These are phyloP conservation scores for Hypomyces rosellus DNA, from an alignment of 2,329 filamentous ascomycete genomes.

Conservation along the genomic window DNA sequence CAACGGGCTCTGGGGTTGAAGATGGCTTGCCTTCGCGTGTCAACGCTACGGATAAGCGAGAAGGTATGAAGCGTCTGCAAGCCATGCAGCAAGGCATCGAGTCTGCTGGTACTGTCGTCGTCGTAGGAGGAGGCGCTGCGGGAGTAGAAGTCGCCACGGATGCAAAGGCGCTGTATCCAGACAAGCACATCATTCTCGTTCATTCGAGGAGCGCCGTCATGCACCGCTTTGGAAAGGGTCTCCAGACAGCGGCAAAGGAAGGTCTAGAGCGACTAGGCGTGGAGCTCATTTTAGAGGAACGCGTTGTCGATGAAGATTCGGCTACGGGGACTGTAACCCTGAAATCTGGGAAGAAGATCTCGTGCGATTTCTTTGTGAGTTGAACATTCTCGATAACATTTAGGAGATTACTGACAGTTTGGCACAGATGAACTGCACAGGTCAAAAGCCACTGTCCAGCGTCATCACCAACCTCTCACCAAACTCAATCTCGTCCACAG, in stretches of 20 bases:
- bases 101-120: constrained; percentile 36
- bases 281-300: constrained; percentile 45
- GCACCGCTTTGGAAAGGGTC: constrained; percentile 41
- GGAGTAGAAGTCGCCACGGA: constrained; percentile 57
- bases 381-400: not conserved
- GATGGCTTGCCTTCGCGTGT: constrained; percentile 44
- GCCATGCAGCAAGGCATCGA: constrained; percentile 41
- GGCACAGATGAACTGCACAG: constrained; percentile 50
- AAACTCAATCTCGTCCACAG: constrained; percentile 36
- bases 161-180: constrained; percentile 48
- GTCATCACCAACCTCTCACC: constrained; percentile 39
- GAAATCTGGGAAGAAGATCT: constrained; percentile 36
- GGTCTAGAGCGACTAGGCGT: constrained; percentile 42
- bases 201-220: constrained; percentile 51
- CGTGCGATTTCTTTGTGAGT: constrained; percentile 46
- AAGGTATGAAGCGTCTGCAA: constrained; percentile 37
- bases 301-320: constrained; percentile 32
- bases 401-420: not conserved
- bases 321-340: constrained; percentile 36
- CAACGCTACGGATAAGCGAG: constrained; percentile 32
- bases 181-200: constrained; percentile 50
- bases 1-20: constrained; percentile 45
- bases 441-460: constrained; percentile 50
- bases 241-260: constrained; percentile 34
- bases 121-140: constrained; percentile 54